A percentile compares a stretch with the other conserved stretches of the same genome.
phyloP scores from a whole-genome alignment of 495 filamentous ascomycete species.

The Penicillium verhagenii region DNA sequence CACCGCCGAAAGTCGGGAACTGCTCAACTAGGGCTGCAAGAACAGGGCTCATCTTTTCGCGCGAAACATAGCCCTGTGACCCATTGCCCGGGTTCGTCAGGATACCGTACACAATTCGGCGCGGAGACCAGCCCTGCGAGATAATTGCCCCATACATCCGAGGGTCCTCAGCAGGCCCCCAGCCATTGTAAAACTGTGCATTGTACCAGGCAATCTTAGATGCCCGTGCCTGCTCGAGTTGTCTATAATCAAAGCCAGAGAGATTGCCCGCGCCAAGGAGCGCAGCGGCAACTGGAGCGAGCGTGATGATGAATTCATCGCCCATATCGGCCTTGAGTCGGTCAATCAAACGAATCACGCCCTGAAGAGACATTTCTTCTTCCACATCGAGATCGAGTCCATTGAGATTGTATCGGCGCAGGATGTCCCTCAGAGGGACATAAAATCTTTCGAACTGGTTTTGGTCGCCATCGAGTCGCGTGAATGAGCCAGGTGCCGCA shows the following conservation, averaged over 20 bases:
- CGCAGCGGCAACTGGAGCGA: constrained; percentile 76
- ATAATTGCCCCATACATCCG: constrained; percentile 64
- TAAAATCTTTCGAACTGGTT: constrained; percentile 67
- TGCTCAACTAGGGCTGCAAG: constrained; percentile 46
- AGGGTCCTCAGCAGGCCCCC: constrained; percentile 61
- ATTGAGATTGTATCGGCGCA: constrained; percentile 57
- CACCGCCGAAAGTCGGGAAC: constrained; percentile 69
- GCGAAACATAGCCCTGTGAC: constrained; percentile 54
- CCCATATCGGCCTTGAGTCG: constrained; percentile 72
- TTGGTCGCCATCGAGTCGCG: constrained; percentile 58
- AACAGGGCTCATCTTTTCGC: constrained; percentile 42
- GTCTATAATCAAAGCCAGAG: constrained; percentile 71
- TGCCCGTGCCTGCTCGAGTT: constrained; percentile 63
- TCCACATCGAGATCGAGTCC: constrained; percentile 86
- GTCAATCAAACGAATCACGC: constrained; percentile 70
- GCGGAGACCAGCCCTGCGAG: constrained; percentile 59
- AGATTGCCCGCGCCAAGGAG: constrained; percentile 60
- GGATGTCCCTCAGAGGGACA: constrained; percentile 56
- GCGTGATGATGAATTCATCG: constrained; percentile 66
- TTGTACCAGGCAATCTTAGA: constrained; percentile 76
- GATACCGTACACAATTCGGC: constrained; percentile 69
- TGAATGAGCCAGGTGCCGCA: constrained; percentile 68
- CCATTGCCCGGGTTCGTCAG: constrained; percentile 71
- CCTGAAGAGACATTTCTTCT: constrained; percentile 66
- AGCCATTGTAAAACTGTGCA: constrained; percentile 81